Evolutionary conservation across 148 eudicot species (phyloP), one percentile per base, ranked within the genome.

Genomic region (Chenopodium album): DNA sequence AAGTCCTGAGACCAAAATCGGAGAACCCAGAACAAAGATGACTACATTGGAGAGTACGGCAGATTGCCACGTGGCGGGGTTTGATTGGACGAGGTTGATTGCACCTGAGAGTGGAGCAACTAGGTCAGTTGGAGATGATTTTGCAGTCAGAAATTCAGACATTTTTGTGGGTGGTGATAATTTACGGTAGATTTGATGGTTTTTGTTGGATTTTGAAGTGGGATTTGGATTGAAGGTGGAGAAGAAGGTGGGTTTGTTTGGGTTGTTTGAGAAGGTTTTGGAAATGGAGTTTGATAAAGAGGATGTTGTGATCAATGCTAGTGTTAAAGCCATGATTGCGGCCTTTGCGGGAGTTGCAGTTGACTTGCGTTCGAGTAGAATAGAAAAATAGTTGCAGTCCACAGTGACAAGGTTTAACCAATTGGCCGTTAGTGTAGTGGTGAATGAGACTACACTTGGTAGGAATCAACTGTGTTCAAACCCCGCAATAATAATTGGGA

Each of bases 41-140:
- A 88, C n/a, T 6, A 82, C 67, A 82, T 95, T 95, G 37, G 97
- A 84, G 12, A 90, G 11, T 6, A 90, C 28, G 26, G 98, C 90
- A 0, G 98, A 92, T 81, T 90, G 87, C 98, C 98, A 95, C 20
- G 96, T 90, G 85, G 94, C 82, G 7, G 93, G 97, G 46, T 90
- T 90, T 2, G 91, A 81, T 79, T 84, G 85, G 71, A 88, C 78
- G 54, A 91, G 81, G 54, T 78, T 86, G 31, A 86, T 79, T 31
- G 87, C 92, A 0, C 74, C 75, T 9, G 88, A 87, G 46, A 90
- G 34, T n/a, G 89, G 64, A 11, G 77, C 74, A 3, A 83, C 71
- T 14, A 87, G 78, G 76, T 81, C 90, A 83, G 68, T 23, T 79
- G 76, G 32, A 23, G 82, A 60, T 63, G 91, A 86, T 56, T 83